Conservation (phyloP, 371 early-diverging fungal genomes). For the Parasitella parasitica region DNA sequence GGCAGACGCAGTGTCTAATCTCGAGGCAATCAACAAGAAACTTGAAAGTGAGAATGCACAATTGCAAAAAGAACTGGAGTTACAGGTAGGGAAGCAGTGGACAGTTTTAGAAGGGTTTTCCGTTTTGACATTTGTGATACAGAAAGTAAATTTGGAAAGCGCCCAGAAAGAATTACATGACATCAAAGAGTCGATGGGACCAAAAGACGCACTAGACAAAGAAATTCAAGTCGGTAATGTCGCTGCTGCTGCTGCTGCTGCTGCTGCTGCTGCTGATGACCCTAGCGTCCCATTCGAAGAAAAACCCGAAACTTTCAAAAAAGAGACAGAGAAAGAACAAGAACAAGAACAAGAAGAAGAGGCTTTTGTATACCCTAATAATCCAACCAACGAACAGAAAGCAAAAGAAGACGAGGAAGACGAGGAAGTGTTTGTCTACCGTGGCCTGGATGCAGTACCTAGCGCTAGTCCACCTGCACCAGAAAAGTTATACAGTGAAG, state of each 20-base stretch:
- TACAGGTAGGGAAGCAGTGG: too few relatives aligned
- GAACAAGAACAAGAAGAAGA: slow-evolving; percentile 30
- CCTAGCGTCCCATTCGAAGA: too few relatives aligned
- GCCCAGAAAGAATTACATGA: neutral
- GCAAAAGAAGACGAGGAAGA: slow-evolving; percentile 11
- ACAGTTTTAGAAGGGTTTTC: neutral
- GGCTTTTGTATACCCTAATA: slow-evolving; percentile 40
- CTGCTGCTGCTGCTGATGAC: neutral
- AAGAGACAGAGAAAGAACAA: too few relatives aligned
- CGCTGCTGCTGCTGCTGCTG: neutral
- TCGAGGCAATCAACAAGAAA: slow-evolving; percentile 5
- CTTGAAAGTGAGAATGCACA: slow-evolving; percentile 11
- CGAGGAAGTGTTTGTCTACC: slow-evolving; percentile 43
- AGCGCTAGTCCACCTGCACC: too few relatives aligned
- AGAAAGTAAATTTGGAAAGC: neutral
- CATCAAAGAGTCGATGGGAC: neutral
- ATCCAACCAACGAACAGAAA: neutral
- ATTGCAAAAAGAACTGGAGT: slow-evolving; percentile 18
- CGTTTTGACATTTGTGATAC: neutral
- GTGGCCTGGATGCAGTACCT: slow-evolving; percentile 35
- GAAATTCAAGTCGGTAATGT: slow-evolving; percentile 16
- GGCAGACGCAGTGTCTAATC: neutral
- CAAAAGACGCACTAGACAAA: neutral
- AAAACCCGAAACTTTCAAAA: too few relatives aligned
- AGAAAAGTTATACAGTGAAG: neutral